A percentile compares a stretch with the other conserved stretches of the same genome.
Evolutionary conservation across 495 filamentous ascomycete species (phyloP).

Genomic region (Trichoderma parareesei): DNA sequence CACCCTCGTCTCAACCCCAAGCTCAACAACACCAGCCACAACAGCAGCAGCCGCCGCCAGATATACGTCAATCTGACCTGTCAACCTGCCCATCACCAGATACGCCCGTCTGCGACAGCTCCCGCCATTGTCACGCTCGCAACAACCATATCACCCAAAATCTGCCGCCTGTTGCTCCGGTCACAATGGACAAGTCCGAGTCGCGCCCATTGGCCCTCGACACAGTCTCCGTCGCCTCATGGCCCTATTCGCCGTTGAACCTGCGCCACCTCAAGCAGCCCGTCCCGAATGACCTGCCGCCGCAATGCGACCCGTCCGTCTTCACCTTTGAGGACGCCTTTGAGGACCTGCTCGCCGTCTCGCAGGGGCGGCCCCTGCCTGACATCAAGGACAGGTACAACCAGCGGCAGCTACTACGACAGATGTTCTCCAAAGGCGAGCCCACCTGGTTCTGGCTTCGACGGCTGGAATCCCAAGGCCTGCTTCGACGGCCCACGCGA

Average conservation of each 20-base stretch:
- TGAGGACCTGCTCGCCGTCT: slow-evolving; percentile 26
- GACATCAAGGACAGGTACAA: slow-evolving; percentile 11
- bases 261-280: slow-evolving; percentile 24
- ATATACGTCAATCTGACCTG: slow-evolving; percentile 20
- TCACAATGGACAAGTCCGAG: slow-evolving; percentile 5
- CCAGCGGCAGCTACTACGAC: slow-evolving; percentile 5
- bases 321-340: slow-evolving; percentile 31
- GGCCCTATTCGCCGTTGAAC: slow-evolving; percentile 26
- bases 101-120: neutral
- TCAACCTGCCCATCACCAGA: slow-evolving; percentile 10
- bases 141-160: neutral
- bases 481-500: slow-evolving; percentile 7
- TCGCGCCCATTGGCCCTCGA: slow-evolving; percentile 7
- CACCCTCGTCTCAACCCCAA: slow-evolving; percentile 10
- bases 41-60: neutral
- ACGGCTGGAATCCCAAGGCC: slow-evolving; percentile 5
- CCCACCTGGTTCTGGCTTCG: slow-evolving; percentile 11
- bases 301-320: slow-evolving; percentile 10
- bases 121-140: neutral
- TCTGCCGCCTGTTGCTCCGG: neutral
- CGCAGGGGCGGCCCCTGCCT: slow-evolving; percentile 17
- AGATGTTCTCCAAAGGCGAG: slow-evolving; percentile 13
- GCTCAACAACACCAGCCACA: slow-evolving; percentile 3
- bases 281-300: slow-evolving; percentile 18
- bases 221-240: slow-evolving; percentile 10